These are phyloP conservation scores for Fomitiporia mediterranea DNA, from an alignment of 1,284 basidiomycete genomes.

Conservation along the genomic window DNA sequence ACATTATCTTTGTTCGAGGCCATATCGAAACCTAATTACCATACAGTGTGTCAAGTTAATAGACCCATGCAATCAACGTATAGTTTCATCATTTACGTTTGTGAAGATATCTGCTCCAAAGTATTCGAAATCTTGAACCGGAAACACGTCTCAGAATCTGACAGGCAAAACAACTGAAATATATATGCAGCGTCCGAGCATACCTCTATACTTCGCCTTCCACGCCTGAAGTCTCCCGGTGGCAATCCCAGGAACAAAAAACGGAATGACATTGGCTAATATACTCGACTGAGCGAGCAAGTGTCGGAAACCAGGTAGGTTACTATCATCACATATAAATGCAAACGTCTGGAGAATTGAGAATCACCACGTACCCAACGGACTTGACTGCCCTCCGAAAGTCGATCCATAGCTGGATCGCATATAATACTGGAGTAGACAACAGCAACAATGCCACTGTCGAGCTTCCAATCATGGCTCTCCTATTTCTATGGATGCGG, in stretches of 20 bases:
- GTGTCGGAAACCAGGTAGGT: constrained; percentile 14
- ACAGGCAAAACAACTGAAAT: neutral
- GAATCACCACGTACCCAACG: constrained; percentile 2
- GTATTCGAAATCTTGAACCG: constrained; percentile 14
- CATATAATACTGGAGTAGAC: constrained; percentile 9
- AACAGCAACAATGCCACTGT: neutral
- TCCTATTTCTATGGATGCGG: neutral
- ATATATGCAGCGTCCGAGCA: too few relatives aligned
- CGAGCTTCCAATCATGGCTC: constrained; percentile 5
- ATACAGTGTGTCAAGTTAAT: neutral
- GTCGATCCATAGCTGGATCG: constrained; percentile 9
- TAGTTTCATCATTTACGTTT: constrained; percentile 3
- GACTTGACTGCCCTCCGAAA: constrained; percentile 10
- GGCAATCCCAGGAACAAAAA: constrained; percentile 11
- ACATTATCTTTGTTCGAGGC: constrained; percentile 13
- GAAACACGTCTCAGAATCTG: neutral
- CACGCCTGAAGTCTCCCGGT: constrained; percentile 9
- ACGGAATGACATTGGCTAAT: constrained; percentile 9
- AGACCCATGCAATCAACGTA: neutral
- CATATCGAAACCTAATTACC: constrained; percentile 12
- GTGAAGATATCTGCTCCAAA: constrained; percentile 16
- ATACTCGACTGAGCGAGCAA: constrained; percentile 11
- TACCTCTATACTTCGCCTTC: constrained; percentile 10
- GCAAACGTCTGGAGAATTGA: neutral
- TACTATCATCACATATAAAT: constrained; percentile 2